Conservation (phyloP, 331 rosid species). For the Malus hybrid region DNA sequence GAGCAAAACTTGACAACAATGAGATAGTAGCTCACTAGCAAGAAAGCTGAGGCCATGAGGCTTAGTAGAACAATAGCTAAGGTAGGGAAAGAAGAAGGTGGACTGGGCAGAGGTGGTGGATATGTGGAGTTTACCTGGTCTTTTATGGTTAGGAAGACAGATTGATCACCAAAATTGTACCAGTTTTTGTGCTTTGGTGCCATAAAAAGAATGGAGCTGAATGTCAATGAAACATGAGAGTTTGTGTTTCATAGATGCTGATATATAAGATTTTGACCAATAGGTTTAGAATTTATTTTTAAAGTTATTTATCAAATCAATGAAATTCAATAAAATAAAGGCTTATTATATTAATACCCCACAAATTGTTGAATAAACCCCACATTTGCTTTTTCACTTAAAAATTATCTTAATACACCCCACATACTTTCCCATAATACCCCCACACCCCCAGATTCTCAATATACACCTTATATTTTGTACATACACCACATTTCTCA, state of each 20-base stretch:
- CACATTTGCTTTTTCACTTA: no score
- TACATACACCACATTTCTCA: no score
- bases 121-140: constrained; percentile 13
- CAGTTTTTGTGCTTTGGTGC: constrained; percentile 23
- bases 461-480: no score
- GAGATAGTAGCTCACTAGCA: constrained; percentile 46
- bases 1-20: constrained; percentile 55
- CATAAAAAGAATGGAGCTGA: constrained; percentile 25
- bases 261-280: constrained; percentile 8
- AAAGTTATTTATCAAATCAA: no score
- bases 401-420: no score
- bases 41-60: constrained; percentile 44
- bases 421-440: no score
- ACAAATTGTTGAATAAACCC: no score
- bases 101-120: constrained; percentile 21
- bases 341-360: no score
- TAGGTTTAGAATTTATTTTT: not conserved
- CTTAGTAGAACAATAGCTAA: constrained; percentile 46
- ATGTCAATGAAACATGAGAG: not conserved
- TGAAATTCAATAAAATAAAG: no score
- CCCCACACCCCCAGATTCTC: no score
- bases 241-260: not conserved
- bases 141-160: constrained; percentile 25
- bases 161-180: constrained; percentile 29
- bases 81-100: constrained; percentile 45